A percentile compares a stretch with the other conserved stretches of the same genome.
phyloP scores from a whole-genome alignment of 2,329 filamentous ascomycete genomes.

The Macroventuria anomochaeta region DNA sequence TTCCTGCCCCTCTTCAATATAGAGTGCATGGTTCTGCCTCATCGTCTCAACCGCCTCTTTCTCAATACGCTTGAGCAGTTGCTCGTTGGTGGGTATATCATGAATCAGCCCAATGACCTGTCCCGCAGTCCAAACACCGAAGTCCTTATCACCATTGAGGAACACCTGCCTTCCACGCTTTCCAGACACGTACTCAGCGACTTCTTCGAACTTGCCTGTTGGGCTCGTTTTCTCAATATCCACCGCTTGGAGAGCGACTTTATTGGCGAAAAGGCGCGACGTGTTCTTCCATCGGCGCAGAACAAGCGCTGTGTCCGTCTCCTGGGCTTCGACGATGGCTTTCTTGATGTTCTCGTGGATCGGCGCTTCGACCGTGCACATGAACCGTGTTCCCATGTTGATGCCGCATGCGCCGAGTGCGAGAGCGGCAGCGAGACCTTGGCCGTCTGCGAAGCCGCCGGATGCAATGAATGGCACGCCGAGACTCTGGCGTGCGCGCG shows the following conservation, averaged over 20 bases:
- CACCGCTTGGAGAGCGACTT: slow-evolving; percentile 79
- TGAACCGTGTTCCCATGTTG: slow-evolving; percentile 99
- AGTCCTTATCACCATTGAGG: slow-evolving; percentile 86
- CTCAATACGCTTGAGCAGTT: slow-evolving; percentile 56
- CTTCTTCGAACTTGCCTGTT: slow-evolving; percentile 86
- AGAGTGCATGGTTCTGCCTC: slow-evolving; percentile 47
- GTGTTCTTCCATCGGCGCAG: slow-evolving; percentile 94
- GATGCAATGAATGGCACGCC: slow-evolving; percentile 92
- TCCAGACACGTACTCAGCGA: slow-evolving; percentile 86
- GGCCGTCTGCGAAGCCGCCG: slow-evolving; percentile 92
- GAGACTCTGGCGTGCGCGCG: slow-evolving; percentile 81
- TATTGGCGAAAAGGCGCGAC: slow-evolving; percentile 85
- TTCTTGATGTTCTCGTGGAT: slow-evolving; percentile 95
- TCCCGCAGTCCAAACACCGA: slow-evolving; percentile 96
- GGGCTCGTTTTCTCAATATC: slow-evolving; percentile 83
- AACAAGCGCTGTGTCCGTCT: slow-evolving; percentile 90
- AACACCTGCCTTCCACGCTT: slow-evolving; percentile 92
- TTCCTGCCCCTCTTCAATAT: slow-evolving; percentile 34
- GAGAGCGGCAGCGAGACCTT: slow-evolving; percentile 89
- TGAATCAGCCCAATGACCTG: slow-evolving; percentile 78
- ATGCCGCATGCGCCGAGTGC: slow-evolving; percentile 89
- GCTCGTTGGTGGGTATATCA: slow-evolving; percentile 58
- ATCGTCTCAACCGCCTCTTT: slow-evolving; percentile 53
- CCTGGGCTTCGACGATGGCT: slow-evolving; percentile 83
- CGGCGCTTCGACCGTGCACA: slow-evolving; percentile 92